These are phyloP conservation scores for Suillus lakei DNA, from an alignment of 768 basidiomycete species.

Conservation along the genomic window DNA sequence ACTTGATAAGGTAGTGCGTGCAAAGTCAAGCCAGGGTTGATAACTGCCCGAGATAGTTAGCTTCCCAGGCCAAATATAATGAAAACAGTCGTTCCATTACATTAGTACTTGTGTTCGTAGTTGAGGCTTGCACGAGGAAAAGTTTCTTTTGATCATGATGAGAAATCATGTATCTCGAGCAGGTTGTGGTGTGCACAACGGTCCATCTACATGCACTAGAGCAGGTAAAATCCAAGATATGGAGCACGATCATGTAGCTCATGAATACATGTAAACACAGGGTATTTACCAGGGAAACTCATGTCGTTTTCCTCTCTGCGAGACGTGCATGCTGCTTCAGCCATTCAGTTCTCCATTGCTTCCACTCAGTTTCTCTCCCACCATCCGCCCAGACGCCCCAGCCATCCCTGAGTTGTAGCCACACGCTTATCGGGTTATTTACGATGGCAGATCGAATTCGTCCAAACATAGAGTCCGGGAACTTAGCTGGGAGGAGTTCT, in stretches of 20 bases:
- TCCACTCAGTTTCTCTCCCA: constrained; percentile 77
- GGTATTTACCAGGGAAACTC: neutral
- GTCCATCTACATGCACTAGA: neutral
- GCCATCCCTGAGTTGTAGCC: constrained; percentile 78
- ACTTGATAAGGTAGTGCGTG: too few species aligned
- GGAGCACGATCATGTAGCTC: neutral
- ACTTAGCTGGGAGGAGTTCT: constrained; percentile 60
- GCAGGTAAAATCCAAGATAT: neutral
- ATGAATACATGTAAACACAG: neutral
- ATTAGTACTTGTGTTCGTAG: neutral
- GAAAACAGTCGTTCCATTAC: neutral
- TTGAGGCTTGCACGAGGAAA: neutral
- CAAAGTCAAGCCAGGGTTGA: neutral
- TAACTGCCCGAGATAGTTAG: neutral
- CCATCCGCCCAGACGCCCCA: constrained; percentile 84
- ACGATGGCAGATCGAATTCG: constrained; percentile 53
- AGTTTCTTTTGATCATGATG: neutral
- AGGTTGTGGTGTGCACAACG: neutral
- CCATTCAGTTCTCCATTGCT: constrained; percentile 64
- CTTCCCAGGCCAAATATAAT: neutral
- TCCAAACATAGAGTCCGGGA: constrained; percentile 61
- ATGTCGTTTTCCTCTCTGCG: constrained; percentile 21
- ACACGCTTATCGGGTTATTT: constrained; percentile 57
- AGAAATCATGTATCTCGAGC: neutral
- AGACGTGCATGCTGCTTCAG: constrained; percentile 39